Base-by-base conservation (phyloP, 2,329 filamentous ascomycete genomes). In the Falciphora oryzae region DNA sequence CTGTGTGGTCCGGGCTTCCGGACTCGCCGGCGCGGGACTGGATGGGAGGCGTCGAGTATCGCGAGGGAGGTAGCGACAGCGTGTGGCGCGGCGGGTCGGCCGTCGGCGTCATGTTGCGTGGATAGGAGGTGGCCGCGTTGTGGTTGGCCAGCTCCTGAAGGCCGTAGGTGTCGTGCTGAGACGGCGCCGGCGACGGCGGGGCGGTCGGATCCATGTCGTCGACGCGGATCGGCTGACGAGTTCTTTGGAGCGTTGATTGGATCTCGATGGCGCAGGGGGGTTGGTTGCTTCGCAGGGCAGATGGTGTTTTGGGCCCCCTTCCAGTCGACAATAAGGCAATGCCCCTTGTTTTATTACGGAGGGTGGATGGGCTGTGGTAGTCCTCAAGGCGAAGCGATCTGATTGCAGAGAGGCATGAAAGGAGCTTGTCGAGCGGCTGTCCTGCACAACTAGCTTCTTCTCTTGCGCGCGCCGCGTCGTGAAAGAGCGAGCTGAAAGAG, bases 111-210 rank as follows among this genome's bases (percentile, higher is more conserved):
- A n/a, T 70, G 27, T 73, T 71, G 63, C 67, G 70, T 16, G 69
- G 67, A 57, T 72, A 72, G 29, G 71, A 66, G 44, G 67, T 67
- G 29, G 73, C 70, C 57, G 74, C 70, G 70, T 81, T 82, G 67
- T 82, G 78, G 65, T 79, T 76, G 62, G 79, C 71, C 32, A 82
- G 68, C 28, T 81, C 76, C 78, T 75, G 65, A 81, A 75, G 56
- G 77, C 76, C 65, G 75, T 73, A n/a, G 78, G 75, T 31, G 59
- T 79, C 77, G 65, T 70, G 69, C 60, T 73, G 69, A 27, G 78
- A 79, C 27, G 77, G 77, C 64, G 79, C 77, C 65, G 83, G 81
- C 28, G 82, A 83, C 58, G 77, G 78, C 27, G 29, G 57, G 18
- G 8, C 57, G 4, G 29, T 28, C 27, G 27, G 57, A 14, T 58